Evolutionary conservation across 441 rosid species (phyloP).

Genomic region (Lepidium campestre): DNA sequence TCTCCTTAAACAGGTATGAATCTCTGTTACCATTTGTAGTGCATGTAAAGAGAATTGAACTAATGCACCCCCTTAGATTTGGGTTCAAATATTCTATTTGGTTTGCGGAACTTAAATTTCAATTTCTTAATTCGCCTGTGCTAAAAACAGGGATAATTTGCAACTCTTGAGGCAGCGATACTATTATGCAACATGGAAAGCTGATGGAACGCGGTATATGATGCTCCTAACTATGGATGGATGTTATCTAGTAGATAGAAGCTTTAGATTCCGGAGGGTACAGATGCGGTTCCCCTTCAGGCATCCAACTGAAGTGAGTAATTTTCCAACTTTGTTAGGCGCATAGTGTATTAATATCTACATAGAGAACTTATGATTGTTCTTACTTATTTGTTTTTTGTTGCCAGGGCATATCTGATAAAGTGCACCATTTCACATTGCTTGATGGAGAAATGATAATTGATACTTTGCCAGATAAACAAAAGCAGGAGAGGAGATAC

Average conservation of each 20-base stretch:
- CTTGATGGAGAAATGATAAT: constrained; percentile 99
- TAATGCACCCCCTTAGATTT: neutral
- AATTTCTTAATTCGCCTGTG: constrained; percentile 12
- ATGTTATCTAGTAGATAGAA: constrained; percentile 85
- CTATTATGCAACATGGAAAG: constrained; percentile 99
- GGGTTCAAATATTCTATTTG: neutral
- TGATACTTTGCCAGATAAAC: constrained; percentile 85
- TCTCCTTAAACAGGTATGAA: constrained; percentile 88
- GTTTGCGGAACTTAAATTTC: neutral
- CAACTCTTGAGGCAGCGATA: constrained; percentile 94
- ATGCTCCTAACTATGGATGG: constrained; percentile 91
- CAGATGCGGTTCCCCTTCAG: constrained; percentile 97
- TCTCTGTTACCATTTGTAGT: constrained; percentile 2
- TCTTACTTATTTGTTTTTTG: constrained; percentile 3
- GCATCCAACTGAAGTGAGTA: constrained; percentile 62
- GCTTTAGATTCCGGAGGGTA: constrained; percentile 85
- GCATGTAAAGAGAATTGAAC: neutral
- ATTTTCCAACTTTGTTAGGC: constrained; percentile 15
- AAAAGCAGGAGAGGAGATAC: constrained; percentile 95
- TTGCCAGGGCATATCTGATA: constrained; percentile 66
- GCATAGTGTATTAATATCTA: constrained; percentile 15
- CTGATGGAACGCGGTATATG: constrained; percentile 99
- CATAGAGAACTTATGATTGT: neutral
- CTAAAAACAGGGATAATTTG: constrained; percentile 67
- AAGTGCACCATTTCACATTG: constrained; percentile 79